Evolutionary conservation across 2,329 filamentous ascomycete species (phyloP).

Genomic region (Penicillium occitanis): DNA sequence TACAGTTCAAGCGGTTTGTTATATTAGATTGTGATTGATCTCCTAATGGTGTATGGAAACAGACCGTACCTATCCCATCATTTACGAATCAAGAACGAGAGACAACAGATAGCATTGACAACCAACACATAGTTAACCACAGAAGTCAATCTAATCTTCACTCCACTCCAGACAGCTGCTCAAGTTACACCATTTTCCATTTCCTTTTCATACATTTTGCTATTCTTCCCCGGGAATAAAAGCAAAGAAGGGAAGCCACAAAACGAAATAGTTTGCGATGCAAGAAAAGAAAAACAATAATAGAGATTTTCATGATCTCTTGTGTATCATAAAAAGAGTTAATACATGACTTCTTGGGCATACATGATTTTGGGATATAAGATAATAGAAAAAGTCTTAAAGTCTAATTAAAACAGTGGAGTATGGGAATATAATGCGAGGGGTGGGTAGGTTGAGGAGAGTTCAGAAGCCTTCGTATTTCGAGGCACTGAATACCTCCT

Average conservation of each 20-base stretch:
- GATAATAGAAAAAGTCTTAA: slow-evolving; percentile 22
- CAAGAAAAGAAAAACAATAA: neutral
- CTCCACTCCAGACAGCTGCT: neutral
- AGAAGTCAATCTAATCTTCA: neutral
- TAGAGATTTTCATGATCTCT: slow-evolving; percentile 34
- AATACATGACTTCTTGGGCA: slow-evolving; percentile 46
- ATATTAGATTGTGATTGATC: neutral
- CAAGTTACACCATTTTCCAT: slow-evolving; percentile 11
- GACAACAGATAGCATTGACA: neutral
- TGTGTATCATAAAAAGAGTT: slow-evolving; percentile 29
- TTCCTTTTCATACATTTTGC: slow-evolving; percentile 17
- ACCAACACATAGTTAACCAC: neutral
- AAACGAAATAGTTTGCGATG: slow-evolving; percentile 11
- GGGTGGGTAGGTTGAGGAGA: neutral
- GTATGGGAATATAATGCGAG: slow-evolving; percentile 18
- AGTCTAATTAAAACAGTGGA: slow-evolving; percentile 38
- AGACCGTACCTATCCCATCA: neutral
- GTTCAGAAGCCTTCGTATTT: slow-evolving; percentile 14
- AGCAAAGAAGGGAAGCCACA: slow-evolving; percentile 8
- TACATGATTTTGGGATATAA: slow-evolving; percentile 34
- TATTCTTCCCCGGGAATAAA: slow-evolving; percentile 3
- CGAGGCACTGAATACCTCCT: slow-evolving; percentile 19
- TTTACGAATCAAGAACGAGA: too few species aligned
- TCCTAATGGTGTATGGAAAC: neutral
- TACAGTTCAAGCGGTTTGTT: neutral